Percentiles rank a stretch among this genome's conserved stretches.
phyloP scores from a whole-genome alignment of 2,329 filamentous ascomycete species.

The Tolypocladium paradoxum region DNA sequence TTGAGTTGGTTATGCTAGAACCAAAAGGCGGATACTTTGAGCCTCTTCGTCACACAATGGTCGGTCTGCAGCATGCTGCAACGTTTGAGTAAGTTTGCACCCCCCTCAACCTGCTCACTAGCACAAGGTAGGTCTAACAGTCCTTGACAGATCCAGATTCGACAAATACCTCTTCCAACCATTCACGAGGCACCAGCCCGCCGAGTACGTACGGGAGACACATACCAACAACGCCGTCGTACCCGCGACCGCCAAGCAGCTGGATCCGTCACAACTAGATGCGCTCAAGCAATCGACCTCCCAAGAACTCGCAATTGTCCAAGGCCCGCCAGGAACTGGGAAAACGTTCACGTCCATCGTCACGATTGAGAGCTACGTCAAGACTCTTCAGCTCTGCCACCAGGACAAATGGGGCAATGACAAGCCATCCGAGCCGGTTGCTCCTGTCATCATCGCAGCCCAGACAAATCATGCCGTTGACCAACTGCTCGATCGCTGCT shows the following conservation, averaged over 20 bases:
- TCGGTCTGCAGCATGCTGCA: conserved; percentile 54
- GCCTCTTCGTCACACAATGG: conserved; percentile 59
- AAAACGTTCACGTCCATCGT: conserved; percentile 77
- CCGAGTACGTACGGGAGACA: conserved; percentile 17
- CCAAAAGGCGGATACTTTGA: conserved; percentile 67
- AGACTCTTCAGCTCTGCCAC: conserved; percentile 40
- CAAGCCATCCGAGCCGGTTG: conserved; percentile 10
- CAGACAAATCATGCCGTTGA: conserved; percentile 90
- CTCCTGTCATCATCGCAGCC: conserved; percentile 68
- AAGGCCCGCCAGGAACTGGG: conserved; percentile 65
- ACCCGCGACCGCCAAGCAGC: conserved; percentile 15
- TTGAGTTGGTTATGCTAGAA: conserved; percentile 71
- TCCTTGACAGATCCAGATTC: conserved; percentile 39
- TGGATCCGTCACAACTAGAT: conserved; percentile 61
- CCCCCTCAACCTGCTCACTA: not conserved
- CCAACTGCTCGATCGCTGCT: conserved; percentile 59
- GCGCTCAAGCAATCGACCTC: conserved; percentile 63
- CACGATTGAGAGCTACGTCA: conserved; percentile 39
- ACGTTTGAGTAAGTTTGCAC: conserved; percentile 37
- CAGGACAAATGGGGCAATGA: conserved; percentile 20
- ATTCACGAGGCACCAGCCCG: conserved; percentile 19
- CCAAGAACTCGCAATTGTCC: conserved; percentile 62
- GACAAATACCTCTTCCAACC: conserved; percentile 49
- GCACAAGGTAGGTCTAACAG: not conserved
- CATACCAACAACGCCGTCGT: not conserved